A percentile compares a stretch with the other conserved stretches of the same genome.
phyloP scores from a whole-genome alignment of 2,329 filamentous ascomycete species.

The Arthrobotrys megalospora region DNA sequence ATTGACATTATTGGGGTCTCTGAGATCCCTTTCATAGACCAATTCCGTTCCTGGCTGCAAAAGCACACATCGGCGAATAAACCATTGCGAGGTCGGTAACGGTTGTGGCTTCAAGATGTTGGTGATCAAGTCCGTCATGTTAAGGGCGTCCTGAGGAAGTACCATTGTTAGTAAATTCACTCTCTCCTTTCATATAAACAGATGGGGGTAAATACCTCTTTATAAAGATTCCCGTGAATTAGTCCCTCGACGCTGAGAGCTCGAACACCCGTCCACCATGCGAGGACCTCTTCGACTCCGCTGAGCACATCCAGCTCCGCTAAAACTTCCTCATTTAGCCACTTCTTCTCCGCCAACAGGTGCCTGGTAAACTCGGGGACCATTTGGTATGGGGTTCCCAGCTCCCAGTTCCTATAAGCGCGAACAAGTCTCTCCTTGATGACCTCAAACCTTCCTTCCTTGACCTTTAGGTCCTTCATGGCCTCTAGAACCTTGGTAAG shows the following conservation, averaged over 20 bases:
- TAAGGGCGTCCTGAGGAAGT: slow-evolving; percentile 78
- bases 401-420: slow-evolving; percentile 87
- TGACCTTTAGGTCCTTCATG: slow-evolving; percentile 86
- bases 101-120: slow-evolving; percentile 80
- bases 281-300: slow-evolving; percentile 75
- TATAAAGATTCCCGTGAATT: slow-evolving; percentile 92
- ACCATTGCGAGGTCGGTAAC: slow-evolving; percentile 84
- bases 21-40: slow-evolving; percentile 83
- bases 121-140: slow-evolving; percentile 86
- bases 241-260: slow-evolving; percentile 91
- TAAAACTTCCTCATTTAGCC: slow-evolving; percentile 83
- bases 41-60: slow-evolving; percentile 86
- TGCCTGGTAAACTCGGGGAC: slow-evolving; percentile 86
- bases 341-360: slow-evolving; percentile 82
- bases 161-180: neutral
- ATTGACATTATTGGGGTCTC: slow-evolving; percentile 90
- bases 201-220: slow-evolving; percentile 72
- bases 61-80: slow-evolving; percentile 81
- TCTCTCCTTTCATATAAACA: no score
- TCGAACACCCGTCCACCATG: slow-evolving; percentile 74
- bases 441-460: slow-evolving; percentile 89
- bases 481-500: slow-evolving; percentile 88
- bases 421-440: slow-evolving; percentile 87
- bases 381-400: slow-evolving; percentile 89
- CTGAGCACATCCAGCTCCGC: slow-evolving; percentile 83